phyloP scores from a whole-genome alignment of 129 eudicot species.

The Flaveria bidentis region DNA sequence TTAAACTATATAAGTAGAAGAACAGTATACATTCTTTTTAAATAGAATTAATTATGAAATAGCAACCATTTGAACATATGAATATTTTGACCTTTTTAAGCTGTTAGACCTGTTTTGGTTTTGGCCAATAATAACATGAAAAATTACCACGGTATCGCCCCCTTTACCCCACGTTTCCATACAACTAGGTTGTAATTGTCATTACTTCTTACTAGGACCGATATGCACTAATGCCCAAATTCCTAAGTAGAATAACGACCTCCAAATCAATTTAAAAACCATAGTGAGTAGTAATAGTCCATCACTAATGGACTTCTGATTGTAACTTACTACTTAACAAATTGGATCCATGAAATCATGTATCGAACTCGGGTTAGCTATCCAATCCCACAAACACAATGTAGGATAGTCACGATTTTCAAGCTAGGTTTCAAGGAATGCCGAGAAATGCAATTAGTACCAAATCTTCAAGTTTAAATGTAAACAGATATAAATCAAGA shows the following conservation, averaged over 20 bases:
- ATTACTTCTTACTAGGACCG: not conserved
- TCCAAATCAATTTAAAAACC: not conserved
- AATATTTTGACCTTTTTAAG: not conserved
- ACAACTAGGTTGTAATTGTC: not conserved
- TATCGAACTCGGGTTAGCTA: not conserved
- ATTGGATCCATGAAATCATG: not conserved
- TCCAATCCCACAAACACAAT: not conserved
- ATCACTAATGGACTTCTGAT: not conserved
- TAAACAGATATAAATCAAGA: slow-evolving; percentile 9
- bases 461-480: slow-evolving; percentile 3
- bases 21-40: not conserved
- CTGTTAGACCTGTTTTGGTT: not conserved
- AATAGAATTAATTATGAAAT: not conserved
- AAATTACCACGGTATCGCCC: no score
- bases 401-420: not conserved
- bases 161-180: not conserved
- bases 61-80: not conserved
- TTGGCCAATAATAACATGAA: not conserved
- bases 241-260: no score
- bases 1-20: not conserved
- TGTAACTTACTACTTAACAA: not conserved
- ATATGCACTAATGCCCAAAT: not conserved
- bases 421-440: not conserved
- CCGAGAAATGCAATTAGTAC: not conserved
- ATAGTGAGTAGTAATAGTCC: not conserved